Evolutionary conservation across 257 asterid genomes (phyloP), one percentile per base, ranked within the genome.

Genomic region (Solanum okadae): DNA sequence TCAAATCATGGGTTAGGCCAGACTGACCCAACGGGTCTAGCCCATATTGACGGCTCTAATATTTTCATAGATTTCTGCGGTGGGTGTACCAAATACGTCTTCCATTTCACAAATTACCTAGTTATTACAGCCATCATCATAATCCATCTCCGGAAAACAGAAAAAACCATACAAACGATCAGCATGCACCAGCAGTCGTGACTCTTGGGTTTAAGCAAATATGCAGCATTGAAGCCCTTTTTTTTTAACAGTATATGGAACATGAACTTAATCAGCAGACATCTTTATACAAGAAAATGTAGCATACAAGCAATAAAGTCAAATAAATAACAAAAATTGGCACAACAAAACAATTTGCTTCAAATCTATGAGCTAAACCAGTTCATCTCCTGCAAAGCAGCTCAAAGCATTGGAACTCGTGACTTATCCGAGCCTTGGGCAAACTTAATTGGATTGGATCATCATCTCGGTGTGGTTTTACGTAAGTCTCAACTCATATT

Each of bases 401-500:
- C 63, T 78, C 63, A 78, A 42, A 25, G 38, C 85, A 78, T 25
- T 78, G 85, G 84, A 78, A 25, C 84, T 77, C 12, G 8, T 78
- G 81, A 77, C 8, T 40, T 40, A 25, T 44, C 14, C 16, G 61
- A 77, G 84, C 84, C 84, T 78, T 15, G 4, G 16, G 22, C 37
- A 25, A 27, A 40, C 37, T 78, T 40, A 78, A 40, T n/a, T 78
- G 84, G n/a, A 42, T 42, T 78, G 38, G 37, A 42, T 42, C 37
- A 78, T 27, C 85, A 44, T 25, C 85, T 42, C 14, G 18, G 29
- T 78, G n/a, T 42, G 16, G 72, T 75, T 31, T 85, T 86, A 95
- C 31, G 92, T 87, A 83, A 95, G 94, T 89, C 97, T 90, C 89
- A 96, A 91, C 92, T 96, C 98, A 78, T 96, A 95, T 91, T 96